phyloP scores from a whole-genome alignment of 2,329 filamentous ascomycete genomes.

The Colletotrichum sp. region DNA sequence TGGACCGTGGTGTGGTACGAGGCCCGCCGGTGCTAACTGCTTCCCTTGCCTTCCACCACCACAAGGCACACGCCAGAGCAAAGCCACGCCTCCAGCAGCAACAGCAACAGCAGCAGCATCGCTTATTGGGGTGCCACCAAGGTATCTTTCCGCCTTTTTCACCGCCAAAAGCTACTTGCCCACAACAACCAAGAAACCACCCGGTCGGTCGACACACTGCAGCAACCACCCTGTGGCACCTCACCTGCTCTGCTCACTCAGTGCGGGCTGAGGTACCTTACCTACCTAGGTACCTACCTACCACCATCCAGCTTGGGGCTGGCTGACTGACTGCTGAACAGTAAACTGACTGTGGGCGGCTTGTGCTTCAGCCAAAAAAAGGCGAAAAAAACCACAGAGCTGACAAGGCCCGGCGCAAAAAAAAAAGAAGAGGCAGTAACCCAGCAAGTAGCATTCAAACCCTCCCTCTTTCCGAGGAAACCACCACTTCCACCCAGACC shows the following conservation, averaged over 20 bases:
- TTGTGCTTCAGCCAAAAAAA: not conserved
- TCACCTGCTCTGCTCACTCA: not conserved
- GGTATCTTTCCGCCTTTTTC: not conserved
- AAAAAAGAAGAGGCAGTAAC: not conserved
- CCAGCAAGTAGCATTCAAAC: not conserved
- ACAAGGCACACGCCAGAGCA: not conserved
- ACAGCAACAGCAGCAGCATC: not conserved
- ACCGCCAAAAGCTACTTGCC: not conserved
- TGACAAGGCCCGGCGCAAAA: not conserved
- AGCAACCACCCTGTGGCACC: not conserved
- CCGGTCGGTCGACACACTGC: not conserved
- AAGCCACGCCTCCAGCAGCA: not conserved
- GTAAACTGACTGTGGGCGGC: not conserved
- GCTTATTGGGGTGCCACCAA: not conserved
- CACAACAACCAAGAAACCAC: not conserved
- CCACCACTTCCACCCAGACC: not conserved
- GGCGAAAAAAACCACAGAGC: not conserved
- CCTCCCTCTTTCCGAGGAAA: slow-evolving; percentile 6
- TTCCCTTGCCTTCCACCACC: slow-evolving; percentile 14
- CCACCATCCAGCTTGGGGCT: not conserved
- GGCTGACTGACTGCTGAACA: not conserved
- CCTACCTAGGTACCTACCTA: not conserved
- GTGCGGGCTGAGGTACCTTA: not conserved
- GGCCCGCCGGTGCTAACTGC: not conserved
- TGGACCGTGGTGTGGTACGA: not conserved